A percentile compares a stretch with the other conserved stretches of the same genome.
These are phyloP conservation scores for Rutidosis leptorrhynchoides DNA, from an alignment of 129 eudicot species.

Conservation along the genomic window DNA sequence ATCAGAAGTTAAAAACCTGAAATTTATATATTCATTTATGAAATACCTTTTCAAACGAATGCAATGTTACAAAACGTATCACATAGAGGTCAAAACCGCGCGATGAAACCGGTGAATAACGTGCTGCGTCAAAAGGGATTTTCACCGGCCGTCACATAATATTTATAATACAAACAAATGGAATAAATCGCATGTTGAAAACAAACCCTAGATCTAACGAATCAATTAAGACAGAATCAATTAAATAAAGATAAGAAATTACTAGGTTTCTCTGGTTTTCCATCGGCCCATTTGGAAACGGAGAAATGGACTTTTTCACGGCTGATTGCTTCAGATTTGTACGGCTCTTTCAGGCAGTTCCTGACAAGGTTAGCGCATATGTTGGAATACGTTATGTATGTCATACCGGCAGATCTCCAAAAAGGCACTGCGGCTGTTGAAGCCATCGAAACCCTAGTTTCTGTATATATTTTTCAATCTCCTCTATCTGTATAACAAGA, in stretches of 20 bases:
- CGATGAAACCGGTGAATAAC: too few species aligned
- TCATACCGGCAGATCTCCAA: constrained; percentile 95
- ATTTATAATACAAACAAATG: not conserved
- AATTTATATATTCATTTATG: too few species aligned
- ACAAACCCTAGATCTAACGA: constrained; percentile 36
- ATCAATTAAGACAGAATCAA: not conserved
- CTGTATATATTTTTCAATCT: not conserved
- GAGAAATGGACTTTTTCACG: constrained; percentile 90
- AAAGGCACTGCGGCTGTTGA: constrained; percentile 77
- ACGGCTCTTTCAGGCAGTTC: constrained; percentile 83
- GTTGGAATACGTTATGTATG: constrained; percentile 82
- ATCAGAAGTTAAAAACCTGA: too few species aligned
- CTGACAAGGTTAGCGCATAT: constrained; percentile 78
- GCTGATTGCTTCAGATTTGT: constrained; percentile 58
- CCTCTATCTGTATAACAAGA: constrained; percentile 6
- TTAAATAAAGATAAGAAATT: constrained; percentile 12
- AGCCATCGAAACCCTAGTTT: constrained; percentile 37
- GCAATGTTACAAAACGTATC: too few species aligned
- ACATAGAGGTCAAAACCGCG: too few species aligned
- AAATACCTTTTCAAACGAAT: too few species aligned
- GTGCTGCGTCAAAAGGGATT: too few species aligned
- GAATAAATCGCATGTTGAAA: not conserved
- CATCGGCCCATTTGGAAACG: constrained; percentile 73
- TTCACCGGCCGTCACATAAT: too few species aligned
- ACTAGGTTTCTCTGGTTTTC: constrained; percentile 79